Evolutionary conservation across 2,329 filamentous ascomycete genomes (phyloP).

Genomic region (Apiospora aurea): DNA sequence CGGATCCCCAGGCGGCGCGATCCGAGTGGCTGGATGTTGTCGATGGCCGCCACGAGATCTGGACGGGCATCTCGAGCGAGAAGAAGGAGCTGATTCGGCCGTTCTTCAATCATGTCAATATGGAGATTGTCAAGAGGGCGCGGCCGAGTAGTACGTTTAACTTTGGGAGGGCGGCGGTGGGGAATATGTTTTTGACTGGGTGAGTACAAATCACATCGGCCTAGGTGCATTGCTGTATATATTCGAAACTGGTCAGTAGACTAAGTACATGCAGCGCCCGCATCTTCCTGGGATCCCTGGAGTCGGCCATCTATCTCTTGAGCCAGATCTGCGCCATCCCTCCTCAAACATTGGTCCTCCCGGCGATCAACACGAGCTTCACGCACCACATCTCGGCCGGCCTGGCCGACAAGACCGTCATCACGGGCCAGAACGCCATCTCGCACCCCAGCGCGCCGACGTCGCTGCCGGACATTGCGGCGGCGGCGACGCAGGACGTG

Average conservation of each 20-base stretch:
- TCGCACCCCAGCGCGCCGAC: slow-evolving; percentile 80
- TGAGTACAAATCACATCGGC: slow-evolving; percentile 31
- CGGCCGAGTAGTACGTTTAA: slow-evolving; percentile 78
- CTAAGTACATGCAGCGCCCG: slow-evolving; percentile 59
- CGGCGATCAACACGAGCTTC: slow-evolving; percentile 94
- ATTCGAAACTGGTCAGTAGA: neutral
- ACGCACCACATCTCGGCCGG: slow-evolving; percentile 92
- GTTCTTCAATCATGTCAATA: slow-evolving; percentile 77
- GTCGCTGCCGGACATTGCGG: slow-evolving; percentile 46
- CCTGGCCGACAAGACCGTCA: slow-evolving; percentile 75
- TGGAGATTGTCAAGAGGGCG: slow-evolving; percentile 80
- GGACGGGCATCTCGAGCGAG: slow-evolving; percentile 72
- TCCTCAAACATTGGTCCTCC: slow-evolving; percentile 79
- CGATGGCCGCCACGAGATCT: slow-evolving; percentile 80
- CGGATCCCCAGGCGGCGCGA: slow-evolving; percentile 66
- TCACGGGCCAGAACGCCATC: slow-evolving; percentile 92
- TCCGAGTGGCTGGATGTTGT: slow-evolving; percentile 89
- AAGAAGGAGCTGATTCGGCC: slow-evolving; percentile 81
- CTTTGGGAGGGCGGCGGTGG: slow-evolving; percentile 77
- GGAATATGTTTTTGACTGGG: slow-evolving; percentile 83
- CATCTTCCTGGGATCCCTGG: slow-evolving; percentile 90
- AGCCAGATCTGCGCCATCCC: slow-evolving; percentile 88
- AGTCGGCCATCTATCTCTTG: slow-evolving; percentile 89
- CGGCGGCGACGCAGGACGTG: neutral
- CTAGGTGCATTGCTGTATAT: neutral